Conservation (phyloP, 164 flowering plant species). For the Magnolia kwangsiensis region DNA sequence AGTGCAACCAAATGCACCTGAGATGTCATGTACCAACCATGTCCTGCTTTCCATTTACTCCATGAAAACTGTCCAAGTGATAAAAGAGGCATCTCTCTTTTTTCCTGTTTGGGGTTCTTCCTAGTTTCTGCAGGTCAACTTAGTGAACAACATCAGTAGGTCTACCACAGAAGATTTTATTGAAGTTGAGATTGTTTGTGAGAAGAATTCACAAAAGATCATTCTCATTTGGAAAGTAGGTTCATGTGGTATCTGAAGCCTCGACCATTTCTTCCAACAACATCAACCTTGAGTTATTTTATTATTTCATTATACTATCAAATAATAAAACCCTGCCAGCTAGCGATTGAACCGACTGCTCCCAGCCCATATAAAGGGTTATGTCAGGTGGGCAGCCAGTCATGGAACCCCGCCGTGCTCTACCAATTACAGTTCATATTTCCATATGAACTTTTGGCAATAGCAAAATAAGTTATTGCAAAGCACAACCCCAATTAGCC, state of each 20-base stretch:
- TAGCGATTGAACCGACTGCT: too few species aligned
- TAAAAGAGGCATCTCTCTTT: not conserved
- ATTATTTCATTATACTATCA: too few species aligned
- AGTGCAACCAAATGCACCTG: too few species aligned
- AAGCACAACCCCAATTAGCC: not conserved
- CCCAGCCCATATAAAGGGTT: too few species aligned
- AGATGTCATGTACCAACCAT: too few species aligned
- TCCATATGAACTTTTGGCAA: not conserved
- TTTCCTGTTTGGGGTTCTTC: too few species aligned
- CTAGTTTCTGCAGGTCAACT: slow-evolving; percentile 65
- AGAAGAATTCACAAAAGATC: slow-evolving; percentile 87
- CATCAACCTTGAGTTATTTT: not conserved
- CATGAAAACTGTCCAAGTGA: too few species aligned
- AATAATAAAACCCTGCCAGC: too few species aligned
- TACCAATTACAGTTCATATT: too few species aligned
- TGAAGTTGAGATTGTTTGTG: slow-evolving; percentile 86
- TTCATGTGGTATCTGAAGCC: not conserved
- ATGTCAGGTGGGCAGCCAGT: too few species aligned
- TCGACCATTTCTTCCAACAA: not conserved
- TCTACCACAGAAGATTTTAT: slow-evolving; percentile 89
- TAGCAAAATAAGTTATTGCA: not conserved
- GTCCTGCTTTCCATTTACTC: too few species aligned
- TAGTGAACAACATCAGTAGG: slow-evolving; percentile 72
- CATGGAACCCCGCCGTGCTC: too few species aligned
- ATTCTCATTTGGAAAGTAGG: slow-evolving; percentile 91